Conservation (phyloP, 306 rosid genomes). For the Trifolium fragiferum region DNA sequence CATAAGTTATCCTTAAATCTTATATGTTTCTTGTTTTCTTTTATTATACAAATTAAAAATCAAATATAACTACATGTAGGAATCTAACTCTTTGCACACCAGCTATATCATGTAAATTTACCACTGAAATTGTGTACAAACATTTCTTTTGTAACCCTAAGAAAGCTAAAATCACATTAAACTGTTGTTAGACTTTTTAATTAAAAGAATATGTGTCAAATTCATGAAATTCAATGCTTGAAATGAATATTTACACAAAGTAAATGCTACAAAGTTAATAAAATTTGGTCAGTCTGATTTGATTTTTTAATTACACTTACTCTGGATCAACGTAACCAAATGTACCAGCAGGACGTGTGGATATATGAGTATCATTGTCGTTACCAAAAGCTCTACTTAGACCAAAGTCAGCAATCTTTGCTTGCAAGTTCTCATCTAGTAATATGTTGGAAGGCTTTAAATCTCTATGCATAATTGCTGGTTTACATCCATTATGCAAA, state of each 20-base stretch:
- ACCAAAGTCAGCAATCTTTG: slow-evolving; percentile 61
- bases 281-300: background rate
- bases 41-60: too few species aligned
- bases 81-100: too few species aligned
- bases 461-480: slow-evolving; percentile 54
- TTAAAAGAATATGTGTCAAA: background rate
- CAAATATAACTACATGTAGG: too few species aligned
- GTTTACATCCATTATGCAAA: slow-evolving; percentile 53
- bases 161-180: too few species aligned
- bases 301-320: slow-evolving; percentile 40
- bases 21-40: too few species aligned
- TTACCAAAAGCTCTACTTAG: slow-evolving; percentile 43
- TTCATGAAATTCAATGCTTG: background rate
- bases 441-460: slow-evolving; percentile 63
- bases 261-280: too few species aligned
- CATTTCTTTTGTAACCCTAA: too few species aligned
- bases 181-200: too few species aligned
- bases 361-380: slow-evolving; percentile 44
- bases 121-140: too few species aligned
- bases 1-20: background rate
- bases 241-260: too few species aligned
- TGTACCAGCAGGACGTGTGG: slow-evolving; percentile 49
- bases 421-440: slow-evolving; percentile 44
- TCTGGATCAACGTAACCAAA: slow-evolving; percentile 55
- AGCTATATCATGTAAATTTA: too few species aligned